Base-by-base conservation (phyloP, 2,329 filamentous ascomycete genomes). In the Botrytis medusae region DNA sequence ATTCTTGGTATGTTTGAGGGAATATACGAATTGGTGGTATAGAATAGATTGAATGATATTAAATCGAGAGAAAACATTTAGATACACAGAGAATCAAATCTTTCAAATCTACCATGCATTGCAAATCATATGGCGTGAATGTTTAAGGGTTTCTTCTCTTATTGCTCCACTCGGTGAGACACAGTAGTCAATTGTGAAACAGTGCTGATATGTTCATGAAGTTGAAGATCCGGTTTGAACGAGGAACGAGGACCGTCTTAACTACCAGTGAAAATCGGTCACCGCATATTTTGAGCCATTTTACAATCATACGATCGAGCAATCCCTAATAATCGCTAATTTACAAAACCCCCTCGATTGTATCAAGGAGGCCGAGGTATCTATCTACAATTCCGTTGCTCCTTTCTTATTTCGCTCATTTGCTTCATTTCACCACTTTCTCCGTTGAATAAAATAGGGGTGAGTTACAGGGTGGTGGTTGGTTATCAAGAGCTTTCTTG, bases 311-410 rank as follows among this genome's bases (percentile, higher is more conserved):
- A 12, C 3, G n/a, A 40, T 63, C 14, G 44, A n/a, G 29, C n/a
- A 40, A 40, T n/a, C 34, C 9, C 5, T 51, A n/a, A 25, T 25
- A 57, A 25, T 57, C 48, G 29, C 51, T 69, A 69, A 59, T 69
- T 32, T 69, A 69, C 65, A 68, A 34, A 32, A 57, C 18, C 9
- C 57, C 48, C 37, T 59, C 48, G 14, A 22, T 32, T 7, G 20
- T 32, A 44, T 22, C 18, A n/a, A 57, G 34, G 25, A 42, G 34
- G 44, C 48, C 34, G 16, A 57, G 48, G 48, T 69, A 69, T 69
- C 48, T 68, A 57, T 68, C 48, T 69, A 69, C 65, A 69, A 44
- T 18, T 57, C n/a, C 40, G 16, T 51, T 54, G 54, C 32, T n/a
- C 46, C 34, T 22, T 16, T 54, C 44, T 51, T 25, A 10, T n/a